These are phyloP conservation scores for Lentinus brumalis DNA, from an alignment of 768 basidiomycete genomes.

Conservation along the genomic window DNA sequence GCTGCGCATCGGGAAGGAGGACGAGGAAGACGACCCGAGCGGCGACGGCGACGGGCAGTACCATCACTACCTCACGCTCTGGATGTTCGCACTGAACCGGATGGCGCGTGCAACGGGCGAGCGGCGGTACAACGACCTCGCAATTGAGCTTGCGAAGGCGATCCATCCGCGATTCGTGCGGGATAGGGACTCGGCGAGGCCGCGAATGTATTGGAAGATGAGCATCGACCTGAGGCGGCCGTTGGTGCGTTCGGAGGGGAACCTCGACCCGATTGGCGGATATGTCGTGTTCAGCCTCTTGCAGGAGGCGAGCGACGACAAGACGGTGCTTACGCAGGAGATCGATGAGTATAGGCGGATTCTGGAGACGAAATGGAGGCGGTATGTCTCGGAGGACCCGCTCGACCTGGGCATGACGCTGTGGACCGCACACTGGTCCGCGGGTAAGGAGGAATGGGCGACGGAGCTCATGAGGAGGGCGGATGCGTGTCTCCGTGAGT, in stretches of 20 bases:
- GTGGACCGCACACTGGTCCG: slow-evolving; percentile 32
- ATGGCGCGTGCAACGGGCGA: slow-evolving; percentile 27
- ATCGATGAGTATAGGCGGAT: slow-evolving; percentile 31
- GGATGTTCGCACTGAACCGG: slow-evolving; percentile 38
- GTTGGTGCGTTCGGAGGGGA: slow-evolving; percentile 31
- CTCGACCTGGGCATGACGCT: slow-evolving; percentile 35
- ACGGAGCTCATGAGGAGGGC: slow-evolving; percentile 24
- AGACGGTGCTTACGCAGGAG: slow-evolving; percentile 22
- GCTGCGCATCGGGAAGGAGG: slow-evolving; percentile 32
- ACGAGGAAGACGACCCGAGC: slow-evolving; percentile 24
- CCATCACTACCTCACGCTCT: slow-evolving; percentile 33
- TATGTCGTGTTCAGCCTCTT: slow-evolving; percentile 31
- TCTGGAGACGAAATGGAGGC: slow-evolving; percentile 26
- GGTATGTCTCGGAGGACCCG: slow-evolving; percentile 27
- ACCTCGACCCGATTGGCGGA: slow-evolving; percentile 33
- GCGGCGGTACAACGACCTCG: slow-evolving; percentile 29
- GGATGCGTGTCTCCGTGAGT: slow-evolving; percentile 22
- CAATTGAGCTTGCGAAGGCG: slow-evolving; percentile 30
- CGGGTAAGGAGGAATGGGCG: slow-evolving; percentile 29
- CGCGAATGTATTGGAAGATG: slow-evolving; percentile 35
- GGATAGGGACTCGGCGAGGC: slow-evolving; percentile 20
- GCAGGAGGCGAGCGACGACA: slow-evolving; percentile 18
- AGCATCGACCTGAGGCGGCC: slow-evolving; percentile 28
- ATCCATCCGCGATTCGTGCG: slow-evolving; percentile 32
- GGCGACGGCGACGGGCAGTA: slow-evolving; percentile 35